These are phyloP conservation scores for Mycosphaerella sp. DNA, from an alignment of 2,329 filamentous ascomycete genomes.

Conservation along the genomic window DNA sequence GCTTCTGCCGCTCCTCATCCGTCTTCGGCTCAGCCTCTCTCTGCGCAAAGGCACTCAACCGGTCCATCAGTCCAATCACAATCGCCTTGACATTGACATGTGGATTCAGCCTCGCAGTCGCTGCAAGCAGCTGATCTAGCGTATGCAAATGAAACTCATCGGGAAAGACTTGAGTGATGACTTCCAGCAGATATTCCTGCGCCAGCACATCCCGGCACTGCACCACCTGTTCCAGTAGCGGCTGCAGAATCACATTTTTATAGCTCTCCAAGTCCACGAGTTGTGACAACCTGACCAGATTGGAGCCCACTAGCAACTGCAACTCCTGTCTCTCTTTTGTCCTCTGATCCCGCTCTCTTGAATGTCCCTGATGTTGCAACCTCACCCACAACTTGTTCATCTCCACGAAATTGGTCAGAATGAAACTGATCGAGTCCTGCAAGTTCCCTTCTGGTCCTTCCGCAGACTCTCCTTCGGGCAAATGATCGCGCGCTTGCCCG, in stretches of 20 bases:
- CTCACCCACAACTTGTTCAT: conserved; percentile 99
- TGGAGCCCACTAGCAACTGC: conserved; percentile 91
- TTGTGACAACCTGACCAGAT: conserved; percentile 90
- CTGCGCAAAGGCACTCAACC: conserved; percentile 89
- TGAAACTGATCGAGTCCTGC: conserved; percentile 96
- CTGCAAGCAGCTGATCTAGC: conserved; percentile 87
- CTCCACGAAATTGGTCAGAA: conserved; percentile 97
- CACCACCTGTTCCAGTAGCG: conserved; percentile 90
- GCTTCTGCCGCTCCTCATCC: conserved; percentile 63
- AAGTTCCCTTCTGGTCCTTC: conserved; percentile 94
- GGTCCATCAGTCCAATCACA: conserved; percentile 96
- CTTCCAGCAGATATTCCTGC: conserved; percentile 94
- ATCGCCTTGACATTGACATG: conserved; percentile 98
- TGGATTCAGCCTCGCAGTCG: conserved; percentile 86
- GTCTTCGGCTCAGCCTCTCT: conserved; percentile 69
- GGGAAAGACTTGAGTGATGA: conserved; percentile 97
- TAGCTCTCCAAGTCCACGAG: conserved; percentile 92
- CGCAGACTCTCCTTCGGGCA: conserved; percentile 66
- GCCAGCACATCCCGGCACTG: conserved; percentile 95
- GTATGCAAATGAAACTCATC: conserved; percentile 98
- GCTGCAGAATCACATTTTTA: conserved; percentile 80
- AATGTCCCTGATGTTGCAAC: conserved; percentile 94
- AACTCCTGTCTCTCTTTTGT: conserved; percentile 93
- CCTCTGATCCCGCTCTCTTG: conserved; percentile 83
- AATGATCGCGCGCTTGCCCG: conserved; percentile 82